A percentile compares a stretch with the other conserved stretches of the same genome.
Conservation (phyloP, 768 basidiomycete genomes). For the Artomyces pyxidatus region DNA sequence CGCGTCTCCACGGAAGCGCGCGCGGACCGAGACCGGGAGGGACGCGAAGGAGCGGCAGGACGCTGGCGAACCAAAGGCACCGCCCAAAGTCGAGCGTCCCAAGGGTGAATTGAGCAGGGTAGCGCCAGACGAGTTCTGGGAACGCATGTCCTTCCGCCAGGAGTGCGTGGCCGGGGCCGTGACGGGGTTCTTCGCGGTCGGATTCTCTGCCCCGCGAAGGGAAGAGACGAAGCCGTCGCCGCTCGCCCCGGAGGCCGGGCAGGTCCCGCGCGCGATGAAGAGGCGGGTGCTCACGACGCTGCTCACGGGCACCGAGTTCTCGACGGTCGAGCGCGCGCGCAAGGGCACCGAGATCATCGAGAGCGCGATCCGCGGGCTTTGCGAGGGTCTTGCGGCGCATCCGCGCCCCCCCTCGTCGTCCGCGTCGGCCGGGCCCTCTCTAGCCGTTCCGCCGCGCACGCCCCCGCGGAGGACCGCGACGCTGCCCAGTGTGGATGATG, state of each 20-base stretch:
- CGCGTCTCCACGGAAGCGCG: constrained; percentile 49
- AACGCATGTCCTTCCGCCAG: constrained; percentile 92
- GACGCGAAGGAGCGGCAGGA: constrained; percentile 18
- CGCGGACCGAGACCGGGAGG: constrained; percentile 25
- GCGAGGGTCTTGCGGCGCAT: constrained; percentile 45
- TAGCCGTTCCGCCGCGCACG: constrained; percentile 44
- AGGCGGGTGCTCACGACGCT: constrained; percentile 64
- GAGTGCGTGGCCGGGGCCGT: constrained; percentile 88
- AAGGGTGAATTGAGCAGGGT: constrained; percentile 53
- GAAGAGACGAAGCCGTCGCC: constrained; percentile 19
- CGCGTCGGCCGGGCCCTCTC: constrained; percentile 12
- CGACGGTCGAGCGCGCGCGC: constrained; percentile 50
- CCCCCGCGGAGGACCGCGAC: constrained; percentile 32
- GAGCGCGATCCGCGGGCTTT: constrained; percentile 58
- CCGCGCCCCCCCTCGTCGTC: constrained; percentile 6
- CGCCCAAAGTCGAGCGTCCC: constrained; percentile 19
- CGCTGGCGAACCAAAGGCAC: constrained; percentile 20
- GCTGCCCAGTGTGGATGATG: constrained; percentile 29
- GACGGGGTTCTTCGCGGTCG: constrained; percentile 86
- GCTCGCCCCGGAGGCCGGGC: constrained; percentile 45
- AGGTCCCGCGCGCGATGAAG: constrained; percentile 58
- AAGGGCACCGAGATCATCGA: constrained; percentile 69
- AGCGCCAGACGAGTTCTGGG: constrained; percentile 84
- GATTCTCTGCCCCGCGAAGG: constrained; percentile 27
- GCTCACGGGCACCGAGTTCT: constrained; percentile 72